Evolutionary conservation across 441 rosid species (phyloP).

Genomic region (Erysimum cheiri): DNA sequence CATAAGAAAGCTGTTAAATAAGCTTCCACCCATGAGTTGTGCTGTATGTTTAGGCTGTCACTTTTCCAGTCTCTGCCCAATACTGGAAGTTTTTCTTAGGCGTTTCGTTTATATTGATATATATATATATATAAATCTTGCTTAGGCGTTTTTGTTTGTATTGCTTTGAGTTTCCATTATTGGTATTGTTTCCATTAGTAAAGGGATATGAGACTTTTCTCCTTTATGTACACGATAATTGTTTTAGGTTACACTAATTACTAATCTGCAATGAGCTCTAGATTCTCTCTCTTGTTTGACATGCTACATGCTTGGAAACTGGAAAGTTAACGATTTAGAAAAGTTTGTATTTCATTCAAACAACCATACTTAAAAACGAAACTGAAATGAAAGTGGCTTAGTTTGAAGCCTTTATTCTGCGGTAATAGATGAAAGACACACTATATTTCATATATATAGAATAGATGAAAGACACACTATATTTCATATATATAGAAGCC

Average conservation of each 20-base stretch:
- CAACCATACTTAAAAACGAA: not conserved
- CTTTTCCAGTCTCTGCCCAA: not conserved
- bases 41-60: no score
- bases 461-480: no score
- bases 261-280: not conserved
- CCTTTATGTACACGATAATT: not conserved
- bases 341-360: not conserved
- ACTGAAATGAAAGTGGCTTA: conserved; percentile 5
- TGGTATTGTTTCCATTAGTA: not conserved
- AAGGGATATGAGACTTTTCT: not conserved
- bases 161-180: conserved; percentile 9
- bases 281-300: conserved; percentile 13
- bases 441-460: no score
- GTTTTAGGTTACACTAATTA: not conserved
- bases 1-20: no score
- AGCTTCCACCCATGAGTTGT: no score
- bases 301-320: not conserved
- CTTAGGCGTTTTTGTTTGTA: conserved; percentile 19
- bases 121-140: conserved; percentile 5
- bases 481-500: conserved; percentile 35
- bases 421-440: not conserved
- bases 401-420: no score
- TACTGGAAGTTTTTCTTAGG: conserved; percentile 39
- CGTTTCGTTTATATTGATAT: conserved; percentile 1
- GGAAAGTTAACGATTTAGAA: not conserved